Evolutionary conservation across 2,329 filamentous ascomycete species (phyloP).

Genomic region (Monilinia fructigena): DNA sequence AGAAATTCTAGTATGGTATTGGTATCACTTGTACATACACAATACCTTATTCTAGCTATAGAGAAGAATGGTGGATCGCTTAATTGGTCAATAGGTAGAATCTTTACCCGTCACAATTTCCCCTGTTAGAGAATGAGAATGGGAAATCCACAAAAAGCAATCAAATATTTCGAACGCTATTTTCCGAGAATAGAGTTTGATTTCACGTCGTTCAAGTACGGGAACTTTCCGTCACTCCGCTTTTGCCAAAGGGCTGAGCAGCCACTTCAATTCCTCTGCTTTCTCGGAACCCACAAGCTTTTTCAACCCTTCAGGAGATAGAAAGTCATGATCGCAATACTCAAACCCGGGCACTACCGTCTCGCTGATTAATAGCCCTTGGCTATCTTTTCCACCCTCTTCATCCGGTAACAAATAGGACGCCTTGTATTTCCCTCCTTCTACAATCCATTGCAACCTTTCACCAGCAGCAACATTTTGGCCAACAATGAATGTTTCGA

Average conservation of each 20-base stretch:
- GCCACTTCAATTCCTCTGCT: constrained; percentile 49
- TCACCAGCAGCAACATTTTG: constrained; percentile 57
- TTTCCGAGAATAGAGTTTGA: background rate
- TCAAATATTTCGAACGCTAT: background rate
- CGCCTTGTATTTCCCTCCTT: constrained; percentile 66
- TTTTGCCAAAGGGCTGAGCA: constrained; percentile 42
- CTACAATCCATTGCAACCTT: constrained; percentile 65
- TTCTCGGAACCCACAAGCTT: constrained; percentile 53
- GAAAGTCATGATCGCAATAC: constrained; percentile 65
- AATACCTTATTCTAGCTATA: background rate
- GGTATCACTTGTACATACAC: too few relatives aligned
- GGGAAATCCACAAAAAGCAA: background rate
- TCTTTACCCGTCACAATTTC: background rate
- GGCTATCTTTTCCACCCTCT: constrained; percentile 40
- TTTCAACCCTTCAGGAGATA: constrained; percentile 51
- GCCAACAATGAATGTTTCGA: constrained; percentile 67
- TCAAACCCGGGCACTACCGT: constrained; percentile 69
- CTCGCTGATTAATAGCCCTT: constrained; percentile 62
- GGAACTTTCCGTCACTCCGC: background rate
- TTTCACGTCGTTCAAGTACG: background rate
- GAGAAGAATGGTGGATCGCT: background rate
- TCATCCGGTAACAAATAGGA: constrained; percentile 56
- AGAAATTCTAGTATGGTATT: too few relatives aligned
- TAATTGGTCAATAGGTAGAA: background rate
- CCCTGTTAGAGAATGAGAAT: background rate